Percentiles rank a stretch among this genome's conserved stretches.
These are phyloP conservation scores for Solanum infundibuliforme DNA, from an alignment of 257 asterid genomes.

Conservation along the genomic window DNA sequence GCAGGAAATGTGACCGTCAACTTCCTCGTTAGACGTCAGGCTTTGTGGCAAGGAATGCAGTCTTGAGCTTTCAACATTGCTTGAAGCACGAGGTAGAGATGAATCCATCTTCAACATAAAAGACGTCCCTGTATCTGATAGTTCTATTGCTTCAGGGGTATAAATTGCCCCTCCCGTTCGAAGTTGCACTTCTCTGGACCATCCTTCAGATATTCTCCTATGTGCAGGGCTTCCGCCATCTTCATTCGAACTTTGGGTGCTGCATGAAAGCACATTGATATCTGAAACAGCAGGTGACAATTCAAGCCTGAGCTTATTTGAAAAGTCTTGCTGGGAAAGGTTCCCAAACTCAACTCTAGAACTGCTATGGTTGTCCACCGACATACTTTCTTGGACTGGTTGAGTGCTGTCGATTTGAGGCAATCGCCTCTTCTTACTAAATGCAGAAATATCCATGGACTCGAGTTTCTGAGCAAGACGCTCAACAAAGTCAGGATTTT, in stretches of 20 bases:
- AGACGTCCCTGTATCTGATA: constrained; percentile 79
- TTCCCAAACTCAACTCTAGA: constrained; percentile 37
- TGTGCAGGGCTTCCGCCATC: constrained; percentile 44
- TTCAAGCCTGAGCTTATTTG: constrained; percentile 70
- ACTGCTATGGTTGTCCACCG: constrained; percentile 43
- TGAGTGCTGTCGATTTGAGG: constrained; percentile 45
- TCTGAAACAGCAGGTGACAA: constrained; percentile 68
- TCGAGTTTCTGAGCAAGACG: constrained; percentile 66
- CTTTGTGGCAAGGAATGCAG: constrained; percentile 30
- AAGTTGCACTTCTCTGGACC: constrained; percentile 34
- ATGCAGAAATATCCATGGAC: constrained; percentile 66
- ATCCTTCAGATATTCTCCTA: constrained; percentile 30
- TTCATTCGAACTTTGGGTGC: constrained; percentile 82
- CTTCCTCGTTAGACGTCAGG: constrained; percentile 39
- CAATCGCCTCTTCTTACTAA: constrained; percentile 75
- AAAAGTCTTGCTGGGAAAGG: constrained; percentile 34
- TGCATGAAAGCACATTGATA: constrained; percentile 52
- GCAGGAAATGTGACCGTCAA: constrained; percentile 51
- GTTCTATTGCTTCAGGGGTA: constrained; percentile 54
- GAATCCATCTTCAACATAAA: constrained; percentile 46
- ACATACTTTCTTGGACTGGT: constrained; percentile 32
- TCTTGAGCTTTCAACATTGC: constrained; percentile 24
- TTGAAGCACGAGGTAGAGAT: constrained; percentile 25
- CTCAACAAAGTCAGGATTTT: constrained; percentile 58
- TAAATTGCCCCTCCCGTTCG: constrained; percentile 24